Base-by-base conservation (phyloP, 2,329 filamentous ascomycete species). In the Zymoseptoria crescenta region DNA sequence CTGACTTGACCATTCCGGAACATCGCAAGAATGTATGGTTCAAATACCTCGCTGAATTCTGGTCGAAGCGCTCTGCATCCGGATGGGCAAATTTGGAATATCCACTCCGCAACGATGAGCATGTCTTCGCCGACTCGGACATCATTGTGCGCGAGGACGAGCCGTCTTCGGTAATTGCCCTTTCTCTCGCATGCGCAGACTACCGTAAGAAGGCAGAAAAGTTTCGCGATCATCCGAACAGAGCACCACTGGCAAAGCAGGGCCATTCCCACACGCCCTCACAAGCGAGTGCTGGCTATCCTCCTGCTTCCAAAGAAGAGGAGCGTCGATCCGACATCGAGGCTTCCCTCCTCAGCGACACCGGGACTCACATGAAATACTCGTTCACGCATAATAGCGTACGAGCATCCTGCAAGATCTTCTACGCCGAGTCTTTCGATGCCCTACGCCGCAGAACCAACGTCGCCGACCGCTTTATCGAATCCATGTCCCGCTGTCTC, bases 131-230 rank as follows among this genome's bases (percentile, higher is more conserved):
- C 56, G 92, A 99, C 75, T 96, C 91, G 8, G 91, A 99, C 72
- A 92, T 99, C 63, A 96, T 99, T 66, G 91, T 99, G 45, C 86
- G 94, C 48, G 94, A 99, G 74, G 94, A 99, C 72, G 94, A 99
- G 74, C 94, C 94, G 2, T 96, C 91, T 69, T 97, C 94, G 1
- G 83, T 99, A 49, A 94, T 99, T 69, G 94, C 95, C 0, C 89
- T 99, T 70, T 91, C 93, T 1, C 79, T 99, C 20, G 91, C 88
- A 65, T 96, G 89, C 13, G 83, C 88, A 57, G 91, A 96, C 70
- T 99, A 99, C 73, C 83, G 87, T 62, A 81, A 81, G 49, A 96
- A 96, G 74, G 79, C 96, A 19, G 80, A 83, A 20, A 81, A 82
- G 7, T 89, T 90, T 68, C 82, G 86, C 29, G 70, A 59, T 56